Evolutionary conservation across 805 yeast genomes (phyloP), one percentile per base, ranked within the genome.

Genomic region (Metschnikowia cubensis): DNA sequence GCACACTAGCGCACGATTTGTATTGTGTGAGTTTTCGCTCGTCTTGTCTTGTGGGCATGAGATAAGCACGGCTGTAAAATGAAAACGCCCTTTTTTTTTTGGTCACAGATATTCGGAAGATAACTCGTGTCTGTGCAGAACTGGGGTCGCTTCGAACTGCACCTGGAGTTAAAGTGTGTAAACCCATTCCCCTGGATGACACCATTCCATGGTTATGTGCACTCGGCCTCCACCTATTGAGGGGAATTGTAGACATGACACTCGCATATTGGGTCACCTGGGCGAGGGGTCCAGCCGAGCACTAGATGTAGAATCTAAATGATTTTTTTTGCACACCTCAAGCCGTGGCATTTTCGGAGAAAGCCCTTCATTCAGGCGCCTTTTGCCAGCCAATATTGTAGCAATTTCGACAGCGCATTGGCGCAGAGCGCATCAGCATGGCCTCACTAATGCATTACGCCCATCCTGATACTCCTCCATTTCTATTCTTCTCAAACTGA

Each of bases 401-500:
- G 44, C 44, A 18, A 20, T 10, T 33, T 11, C 15, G 42, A 22
- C 31, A 42, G 37, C 31, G 21, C 20, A 21, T n/a, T 22, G 32
- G 22, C 14, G 18, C 14, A n/a, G 6, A n/a, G 8, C 29, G 21
- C 8, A 38, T 35, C 31, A 43, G 22, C 22, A 22, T 22, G 46
- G 46, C 39, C 46, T 22, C 14, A 43, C 46, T 20, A 35, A 17
- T n/a, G 46, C 46, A 43, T 43, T 17, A 22, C 46, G 11, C 7
- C 46, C 46, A 35, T 43, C 39, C 17, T 43, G 39, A 14, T 35
- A 22, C 15, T 43, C 46, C 25, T 43, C 46, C 39, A 45, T 18
- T 17, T 45, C 47, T n/a, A 45, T 17, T 29, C 17, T 29, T 17
- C 32, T 37, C 25, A 45, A 21, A 25, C 38, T 45, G 20, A 54